Base-by-base conservation (phyloP, 1,284 basidiomycete genomes). In the Ustanciosporium gigantosporum region DNA sequence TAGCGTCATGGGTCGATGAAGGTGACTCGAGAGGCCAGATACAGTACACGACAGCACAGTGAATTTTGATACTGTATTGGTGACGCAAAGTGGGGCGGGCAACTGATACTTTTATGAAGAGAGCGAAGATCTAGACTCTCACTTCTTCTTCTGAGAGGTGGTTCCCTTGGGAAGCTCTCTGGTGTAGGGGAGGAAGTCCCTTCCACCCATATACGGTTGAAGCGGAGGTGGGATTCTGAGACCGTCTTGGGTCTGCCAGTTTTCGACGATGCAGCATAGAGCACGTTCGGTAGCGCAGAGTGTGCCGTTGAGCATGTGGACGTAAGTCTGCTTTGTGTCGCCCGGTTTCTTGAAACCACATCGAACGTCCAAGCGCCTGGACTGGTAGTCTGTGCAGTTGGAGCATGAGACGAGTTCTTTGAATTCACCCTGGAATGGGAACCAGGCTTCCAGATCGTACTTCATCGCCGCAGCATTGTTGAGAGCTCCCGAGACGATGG, bases 391-490 rank as follows among this genome's bases (percentile, higher is more conserved):
- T 17, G 80, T 80, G 72, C 80, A 81, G 68, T 81, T 81, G 29
- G 74, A 78, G 61, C 80, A 79, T 9, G 74, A 78, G 36, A 81
- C 80, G 19, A 81, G 66, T 80, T 99, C 94, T 83, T 98, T 98
- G 83, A 94, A 92, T 61, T 84, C 88, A 50, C 87, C 88, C 81
- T 97, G 94, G 85, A 91, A 96, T 3, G 94, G 94, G 85, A 99
- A 98, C 91, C 91, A 99, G 38, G 94, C 95, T 80, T 99, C 94
- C 48, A 99, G 79, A 81, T 99, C 95, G 78, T 88, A 92, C 82
- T 98, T 99, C 82, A 94, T 91, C 46, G 92, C 85, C 7, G 95
- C 94, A 0, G 95, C 94, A 70, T 97, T 86, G 81, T 98, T 98
- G 70, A 99, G 82, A 19, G 91, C 94, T 15, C 94, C 91, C 25